Percentiles rank a stretch among this genome's conserved stretches.
These are phyloP conservation scores for Malassezia pachydermatis DNA, from an alignment of 1,284 basidiomycete genomes.

Conservation along the genomic window DNA sequence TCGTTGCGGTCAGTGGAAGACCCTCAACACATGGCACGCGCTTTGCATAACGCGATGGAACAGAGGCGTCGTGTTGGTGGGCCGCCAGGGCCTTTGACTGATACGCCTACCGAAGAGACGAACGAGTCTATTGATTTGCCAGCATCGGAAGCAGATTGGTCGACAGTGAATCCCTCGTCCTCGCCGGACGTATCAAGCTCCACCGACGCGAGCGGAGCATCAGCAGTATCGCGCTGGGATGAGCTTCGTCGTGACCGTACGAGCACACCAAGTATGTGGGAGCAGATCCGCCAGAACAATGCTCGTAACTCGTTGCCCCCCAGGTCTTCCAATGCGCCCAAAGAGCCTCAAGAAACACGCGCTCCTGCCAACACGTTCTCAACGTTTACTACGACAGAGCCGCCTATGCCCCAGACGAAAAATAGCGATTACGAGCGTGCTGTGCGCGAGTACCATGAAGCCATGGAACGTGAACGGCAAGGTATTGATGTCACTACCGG, in stretches of 20 bases:
- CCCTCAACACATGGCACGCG: constrained; percentile 11
- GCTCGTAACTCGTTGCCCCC: neutral
- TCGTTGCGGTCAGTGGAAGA: constrained; percentile 12
- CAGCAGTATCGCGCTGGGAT: constrained; percentile 13
- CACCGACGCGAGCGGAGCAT: neutral
- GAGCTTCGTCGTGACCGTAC: constrained; percentile 13
- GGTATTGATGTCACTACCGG: constrained; percentile 15
- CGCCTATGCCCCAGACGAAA: neutral
- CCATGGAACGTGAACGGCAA: constrained; percentile 14
- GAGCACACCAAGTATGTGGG: constrained; percentile 11
- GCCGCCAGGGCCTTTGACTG: neutral
- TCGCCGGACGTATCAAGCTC: too few relatives aligned
- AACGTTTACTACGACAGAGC: neutral
- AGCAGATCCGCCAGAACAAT: constrained; percentile 12
- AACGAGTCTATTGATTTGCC: constrained; percentile 1
- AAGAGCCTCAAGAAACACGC: neutral
- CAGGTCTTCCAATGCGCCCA: too few relatives aligned
- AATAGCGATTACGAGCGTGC: constrained; percentile 10
- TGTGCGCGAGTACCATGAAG: constrained; percentile 9
- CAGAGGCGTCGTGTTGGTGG: neutral
- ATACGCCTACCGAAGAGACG: neutral
- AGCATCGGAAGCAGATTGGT: constrained; percentile 10
- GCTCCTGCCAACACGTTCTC: too few relatives aligned
- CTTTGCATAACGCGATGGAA: constrained; percentile 14
- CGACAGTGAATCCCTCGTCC: neutral